phyloP scores from a whole-genome alignment of 2,329 filamentous ascomycete genomes.

The Botrytis byssoidea region DNA sequence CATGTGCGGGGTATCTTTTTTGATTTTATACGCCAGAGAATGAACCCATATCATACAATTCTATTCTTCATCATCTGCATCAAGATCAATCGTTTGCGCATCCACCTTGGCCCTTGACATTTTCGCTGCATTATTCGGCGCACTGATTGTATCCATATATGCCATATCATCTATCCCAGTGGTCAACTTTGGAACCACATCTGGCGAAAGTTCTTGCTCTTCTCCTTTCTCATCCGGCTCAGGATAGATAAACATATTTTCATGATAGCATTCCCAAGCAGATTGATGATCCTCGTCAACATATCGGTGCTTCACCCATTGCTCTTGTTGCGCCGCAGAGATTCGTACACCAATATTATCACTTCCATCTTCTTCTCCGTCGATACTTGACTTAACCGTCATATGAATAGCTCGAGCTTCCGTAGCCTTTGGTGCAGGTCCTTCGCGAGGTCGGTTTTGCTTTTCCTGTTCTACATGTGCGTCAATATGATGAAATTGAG shows the following conservation, averaged over 20 bases:
- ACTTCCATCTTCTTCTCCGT: conserved; percentile 62
- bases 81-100: conserved; percentile 23
- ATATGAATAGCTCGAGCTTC: conserved; percentile 80
- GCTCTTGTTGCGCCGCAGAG: conserved; percentile 74
- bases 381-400: conserved; percentile 74
- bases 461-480: conserved; percentile 67
- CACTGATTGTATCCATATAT: conserved; percentile 63
- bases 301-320: conserved; percentile 78
- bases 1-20: conserved; percentile 34
- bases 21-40: conserved; percentile 30
- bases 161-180: conserved; percentile 56
- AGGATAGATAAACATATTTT: conserved; percentile 58
- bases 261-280: conserved; percentile 73
- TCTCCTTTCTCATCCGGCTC: conserved; percentile 22
- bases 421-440: conserved; percentile 31
- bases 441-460: conserved; percentile 44
- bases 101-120: conserved; percentile 34
- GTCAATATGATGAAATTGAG: conserved; percentile 91
- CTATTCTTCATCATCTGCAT: conserved; percentile 17
- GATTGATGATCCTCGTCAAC: conserved; percentile 75
- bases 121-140: conserved; percentile 42
- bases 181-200: conserved; percentile 43
- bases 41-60: conserved; percentile 22
- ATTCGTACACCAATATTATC: conserved; percentile 76
- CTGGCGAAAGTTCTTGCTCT: conserved; percentile 25